Percentiles rank a stretch among this genome's conserved stretches.
These are phyloP conservation scores for Ceratocystis eucalypticola DNA, from an alignment of 2,329 filamentous ascomycete genomes.

Conservation along the genomic window DNA sequence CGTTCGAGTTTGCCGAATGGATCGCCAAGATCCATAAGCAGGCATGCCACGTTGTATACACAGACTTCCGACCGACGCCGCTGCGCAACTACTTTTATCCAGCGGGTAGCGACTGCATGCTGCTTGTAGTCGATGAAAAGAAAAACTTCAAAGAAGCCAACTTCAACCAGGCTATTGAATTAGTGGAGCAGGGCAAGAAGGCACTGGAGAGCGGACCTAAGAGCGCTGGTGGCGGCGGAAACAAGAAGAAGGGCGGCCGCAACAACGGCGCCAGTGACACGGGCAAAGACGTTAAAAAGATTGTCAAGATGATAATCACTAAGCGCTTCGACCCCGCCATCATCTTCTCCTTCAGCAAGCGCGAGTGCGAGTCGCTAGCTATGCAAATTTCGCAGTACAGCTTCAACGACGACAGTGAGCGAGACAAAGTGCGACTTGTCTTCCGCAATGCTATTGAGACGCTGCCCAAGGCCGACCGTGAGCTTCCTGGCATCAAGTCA, in stretches of 20 bases:
- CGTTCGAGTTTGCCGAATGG: slow-evolving; percentile 99
- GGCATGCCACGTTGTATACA: slow-evolving; percentile 97
- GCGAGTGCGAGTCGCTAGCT: slow-evolving; percentile 84
- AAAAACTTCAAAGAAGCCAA: slow-evolving; percentile 93
- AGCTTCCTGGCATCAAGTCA: slow-evolving; percentile 79
- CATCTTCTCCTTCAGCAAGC: slow-evolving; percentile 98
- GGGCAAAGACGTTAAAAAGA: slow-evolving; percentile 82
- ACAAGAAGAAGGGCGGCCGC: slow-evolving; percentile 79
- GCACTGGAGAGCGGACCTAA: slow-evolving; percentile 61
- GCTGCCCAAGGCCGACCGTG: slow-evolving; percentile 79
- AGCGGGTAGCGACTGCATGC: slow-evolving; percentile 79
- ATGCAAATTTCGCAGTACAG: slow-evolving; percentile 73
- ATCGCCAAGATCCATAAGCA: slow-evolving; percentile 96
- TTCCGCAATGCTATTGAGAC: slow-evolving; percentile 88
- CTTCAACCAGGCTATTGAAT: slow-evolving; percentile 88
- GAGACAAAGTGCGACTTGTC: slow-evolving; percentile 84
- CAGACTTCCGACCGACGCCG: slow-evolving; percentile 91
- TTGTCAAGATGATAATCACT: slow-evolving; percentile 96
- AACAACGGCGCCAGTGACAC: slow-evolving; percentile 59
- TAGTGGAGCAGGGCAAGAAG: slow-evolving; percentile 77
- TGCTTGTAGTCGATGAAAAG: slow-evolving; percentile 92
- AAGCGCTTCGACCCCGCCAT: slow-evolving; percentile 97
- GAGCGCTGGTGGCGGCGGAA: slow-evolving; percentile 41
- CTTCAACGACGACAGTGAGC: slow-evolving; percentile 95
- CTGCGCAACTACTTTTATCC: slow-evolving; percentile 98